Conservation (phyloP, 305 asterid genomes). For the Plantago coronopus region DNA sequence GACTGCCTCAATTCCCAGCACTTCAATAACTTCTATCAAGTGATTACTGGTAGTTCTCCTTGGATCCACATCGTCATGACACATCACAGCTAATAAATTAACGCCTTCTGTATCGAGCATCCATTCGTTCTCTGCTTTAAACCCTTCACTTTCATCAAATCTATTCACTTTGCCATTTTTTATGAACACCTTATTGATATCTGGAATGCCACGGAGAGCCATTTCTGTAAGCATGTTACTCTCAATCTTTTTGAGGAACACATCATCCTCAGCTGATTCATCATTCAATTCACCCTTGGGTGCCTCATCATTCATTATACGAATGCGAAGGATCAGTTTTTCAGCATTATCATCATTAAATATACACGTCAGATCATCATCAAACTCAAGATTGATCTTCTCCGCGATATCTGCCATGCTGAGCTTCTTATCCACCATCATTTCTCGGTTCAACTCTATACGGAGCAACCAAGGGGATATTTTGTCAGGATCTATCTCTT, state of each 20-base stretch:
- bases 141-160: constrained; percentile 80
- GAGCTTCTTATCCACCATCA: constrained; percentile 99
- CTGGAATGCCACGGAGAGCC: constrained; percentile 99
- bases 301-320: constrained; percentile 98
- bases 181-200: constrained; percentile 90
- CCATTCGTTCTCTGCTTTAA: constrained; percentile 90
- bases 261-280: constrained; percentile 97
- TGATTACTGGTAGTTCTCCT: constrained; percentile 94
- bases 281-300: constrained; percentile 84
- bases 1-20: constrained; percentile 97
- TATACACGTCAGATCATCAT: constrained; percentile 85
- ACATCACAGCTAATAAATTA: constrained; percentile 87
- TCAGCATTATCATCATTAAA: constrained; percentile 98
- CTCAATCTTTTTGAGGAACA: constrained; percentile 92
- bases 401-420: constrained; percentile 99
- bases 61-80: constrained; percentile 92
- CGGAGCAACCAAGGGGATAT: constrained; percentile 99
- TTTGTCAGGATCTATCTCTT: constrained; percentile 90
- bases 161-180: constrained; percentile 71
- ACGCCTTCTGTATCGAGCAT: constrained; percentile 98
- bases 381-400: constrained; percentile 83
- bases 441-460: constrained; percentile 87
- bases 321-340: constrained; percentile 92
- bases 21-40: constrained; percentile 91
- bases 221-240: constrained; percentile 98